These are phyloP conservation scores for Saccharum officinarum DNA, from an alignment of 176 grass and related monocot genomes.

Conservation along the genomic window DNA sequence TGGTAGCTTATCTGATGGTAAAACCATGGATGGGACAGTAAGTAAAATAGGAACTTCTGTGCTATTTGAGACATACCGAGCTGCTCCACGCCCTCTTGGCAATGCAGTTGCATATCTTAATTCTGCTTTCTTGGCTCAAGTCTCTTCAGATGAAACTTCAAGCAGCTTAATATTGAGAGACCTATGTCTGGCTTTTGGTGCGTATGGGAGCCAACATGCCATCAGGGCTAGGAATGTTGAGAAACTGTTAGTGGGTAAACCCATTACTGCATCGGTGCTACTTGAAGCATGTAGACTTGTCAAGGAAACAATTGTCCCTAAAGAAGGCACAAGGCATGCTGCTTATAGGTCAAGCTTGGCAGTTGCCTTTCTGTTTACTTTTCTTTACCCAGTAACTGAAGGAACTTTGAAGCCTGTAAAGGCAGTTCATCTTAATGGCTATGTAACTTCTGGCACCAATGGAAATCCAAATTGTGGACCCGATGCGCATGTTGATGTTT, in stretches of 20 bases:
- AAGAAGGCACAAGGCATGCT: constrained; percentile 67
- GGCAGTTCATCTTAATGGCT: neutral
- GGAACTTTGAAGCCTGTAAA: constrained; percentile 42
- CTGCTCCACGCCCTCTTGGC: constrained; percentile 63
- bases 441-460: constrained; percentile 26
- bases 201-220: constrained; percentile 76
- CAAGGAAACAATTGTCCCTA: constrained; percentile 62
- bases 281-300: constrained; percentile 72
- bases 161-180: constrained; percentile 41
- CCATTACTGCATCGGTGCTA: constrained; percentile 51
- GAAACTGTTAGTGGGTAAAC: constrained; percentile 73
- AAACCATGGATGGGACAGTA: constrained; percentile 1
- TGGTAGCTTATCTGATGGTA: neutral
- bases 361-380: constrained; percentile 84
- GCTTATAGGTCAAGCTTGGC: constrained; percentile 83
- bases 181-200: constrained; percentile 74
- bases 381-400: constrained; percentile 55
- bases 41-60: constrained; percentile 30
- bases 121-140: constrained; percentile 74
- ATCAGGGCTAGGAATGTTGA: constrained; percentile 84
- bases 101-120: constrained; percentile 88
- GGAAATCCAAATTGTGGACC: constrained; percentile 31
- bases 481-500: constrained; percentile 30
- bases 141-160: constrained; percentile 53
- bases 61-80: constrained; percentile 82